Evolutionary conservation across 2,329 filamentous ascomycete species (phyloP), one percentile per base, ranked within the genome.

Genomic region (Leptographium radiaticola): DNA sequence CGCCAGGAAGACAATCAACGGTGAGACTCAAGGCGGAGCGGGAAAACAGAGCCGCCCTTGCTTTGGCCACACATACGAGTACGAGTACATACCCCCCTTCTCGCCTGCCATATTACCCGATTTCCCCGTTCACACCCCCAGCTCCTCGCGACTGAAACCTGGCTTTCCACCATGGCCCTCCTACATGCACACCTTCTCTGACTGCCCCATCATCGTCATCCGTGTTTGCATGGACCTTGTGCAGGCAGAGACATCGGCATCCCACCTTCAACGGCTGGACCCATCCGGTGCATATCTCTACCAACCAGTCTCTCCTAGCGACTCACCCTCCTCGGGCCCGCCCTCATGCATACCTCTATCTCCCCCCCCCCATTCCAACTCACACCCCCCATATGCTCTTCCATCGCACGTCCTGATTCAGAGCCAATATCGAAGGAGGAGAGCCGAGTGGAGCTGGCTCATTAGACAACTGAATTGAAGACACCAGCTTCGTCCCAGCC

Each of bases 361-460:
- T 51, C 25, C 20, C n/a, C 33, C 38, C 36, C 25, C 25, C 25
- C 25, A 42, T 53, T 33, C 31, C 33, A 5, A 25, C 45, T 34
- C 15, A 40, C 38, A 25, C 49, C 39, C 49, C 49, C 40, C 40
- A 34, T 36, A 12, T 36, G 7, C 30, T 31, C n/a, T 31, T 34
- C 30, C 46, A 38, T 48, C 46, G n/a, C 25, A 18, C 46, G 16
- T 30, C 47, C n/a, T 55, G 42, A 51, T 30, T 49, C 34, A 45
- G 44, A 57, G 36, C 33, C 38, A 49, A 48, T 50, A 52, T 51
- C 49, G 48, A 54, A 50, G 53, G 56, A 55, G 45, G 39, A 53
- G 25, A 46, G 20, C 51, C 52, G 49, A 56, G 53, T 57, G 53
- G 56, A 56, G 49, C 25, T 42, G 13, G 5, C 15, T 49, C 30